Evolutionary conservation across 2,329 filamentous ascomycete genomes (phyloP).

Genomic region (Anthostomella pinea): DNA sequence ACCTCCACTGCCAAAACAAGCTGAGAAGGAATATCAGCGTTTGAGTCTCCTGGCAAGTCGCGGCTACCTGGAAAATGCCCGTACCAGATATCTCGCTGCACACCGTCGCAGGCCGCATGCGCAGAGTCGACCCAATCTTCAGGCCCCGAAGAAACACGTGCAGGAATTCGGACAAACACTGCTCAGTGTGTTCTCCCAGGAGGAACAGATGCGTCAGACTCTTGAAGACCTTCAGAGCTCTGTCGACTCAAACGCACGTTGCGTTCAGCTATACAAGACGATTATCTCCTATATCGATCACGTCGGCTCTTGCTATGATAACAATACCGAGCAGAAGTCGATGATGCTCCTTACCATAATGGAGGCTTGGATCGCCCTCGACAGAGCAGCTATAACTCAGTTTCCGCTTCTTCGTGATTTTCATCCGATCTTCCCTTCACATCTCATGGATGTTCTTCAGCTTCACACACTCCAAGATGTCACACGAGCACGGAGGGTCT

Average conservation of each 20-base stretch:
- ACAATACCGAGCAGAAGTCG: slow-evolving; percentile 48
- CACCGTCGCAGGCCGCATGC: background rate
- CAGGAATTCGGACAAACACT: slow-evolving; percentile 9
- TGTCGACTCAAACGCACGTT: slow-evolving; percentile 3
- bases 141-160: slow-evolving; percentile 9
- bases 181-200: slow-evolving; percentile 15
- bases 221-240: no score
- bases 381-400: slow-evolving; percentile 38
- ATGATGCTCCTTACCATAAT: slow-evolving; percentile 51
- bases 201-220: slow-evolving; percentile 11
- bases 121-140: background rate
- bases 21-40: slow-evolving; percentile 26
- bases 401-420: slow-evolving; percentile 51
- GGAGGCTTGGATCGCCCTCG: slow-evolving; percentile 56
- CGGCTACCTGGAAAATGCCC: slow-evolving; percentile 26
- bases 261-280: slow-evolving; percentile 25
- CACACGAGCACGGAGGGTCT: slow-evolving; percentile 44
- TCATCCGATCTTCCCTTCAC: slow-evolving; percentile 47
- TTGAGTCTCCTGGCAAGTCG: slow-evolving; percentile 40
- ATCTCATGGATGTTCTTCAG: slow-evolving; percentile 52
- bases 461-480: slow-evolving; percentile 47
- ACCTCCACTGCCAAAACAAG: slow-evolving; percentile 37
- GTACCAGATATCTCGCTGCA: slow-evolving; percentile 5
- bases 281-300: slow-evolving; percentile 36
- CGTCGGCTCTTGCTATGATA: slow-evolving; percentile 36